Conservation (phyloP, 805 yeast genomes). For the Hanseniaspora vineae region DNA sequence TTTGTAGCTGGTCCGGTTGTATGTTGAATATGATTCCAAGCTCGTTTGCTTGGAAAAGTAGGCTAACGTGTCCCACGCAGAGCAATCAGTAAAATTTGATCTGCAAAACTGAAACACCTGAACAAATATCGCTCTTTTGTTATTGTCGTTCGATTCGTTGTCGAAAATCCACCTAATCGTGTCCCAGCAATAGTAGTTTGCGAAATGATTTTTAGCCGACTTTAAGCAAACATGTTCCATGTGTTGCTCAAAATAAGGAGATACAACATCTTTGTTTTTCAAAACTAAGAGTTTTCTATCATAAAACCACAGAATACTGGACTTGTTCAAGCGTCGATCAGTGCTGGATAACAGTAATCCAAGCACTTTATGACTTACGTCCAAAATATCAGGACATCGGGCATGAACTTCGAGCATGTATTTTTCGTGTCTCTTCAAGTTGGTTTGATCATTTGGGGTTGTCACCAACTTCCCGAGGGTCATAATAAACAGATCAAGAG, state of each 20-base stretch:
- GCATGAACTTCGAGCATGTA: slow-evolving; percentile 10
- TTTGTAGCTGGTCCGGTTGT: no score
- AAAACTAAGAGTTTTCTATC: slow-evolving; percentile 20
- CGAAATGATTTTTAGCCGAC: slow-evolving; percentile 22
- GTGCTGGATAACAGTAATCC: slow-evolving; percentile 21
- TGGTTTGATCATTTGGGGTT: slow-evolving; percentile 26
- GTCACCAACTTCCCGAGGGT: slow-evolving; percentile 25
- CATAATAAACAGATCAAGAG: slow-evolving; percentile 9
- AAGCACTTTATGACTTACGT: slow-evolving; percentile 11
- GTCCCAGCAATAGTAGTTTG: slow-evolving; percentile 31
- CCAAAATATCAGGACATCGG: slow-evolving; percentile 5
- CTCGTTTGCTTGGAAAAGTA: slow-evolving; percentile 4
- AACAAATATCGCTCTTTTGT: slow-evolving; percentile 7
- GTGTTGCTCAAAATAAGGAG: neutral
- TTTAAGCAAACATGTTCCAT: slow-evolving; percentile 11
- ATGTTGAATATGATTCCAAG: neutral
- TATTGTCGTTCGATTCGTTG: slow-evolving; percentile 4
- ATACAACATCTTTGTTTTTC: neutral
- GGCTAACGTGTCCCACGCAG: slow-evolving; percentile 24
- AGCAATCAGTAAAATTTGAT: slow-evolving; percentile 18
- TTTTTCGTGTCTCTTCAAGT: slow-evolving; percentile 21
- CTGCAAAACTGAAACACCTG: slow-evolving; percentile 17
- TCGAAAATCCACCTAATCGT: slow-evolving; percentile 23
- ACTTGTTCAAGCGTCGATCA: slow-evolving; percentile 25
- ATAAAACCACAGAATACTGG: slow-evolving; percentile 27